These are phyloP conservation scores for Xylaria sp. DNA, from an alignment of 2,329 filamentous ascomycete species.

Conservation along the genomic window DNA sequence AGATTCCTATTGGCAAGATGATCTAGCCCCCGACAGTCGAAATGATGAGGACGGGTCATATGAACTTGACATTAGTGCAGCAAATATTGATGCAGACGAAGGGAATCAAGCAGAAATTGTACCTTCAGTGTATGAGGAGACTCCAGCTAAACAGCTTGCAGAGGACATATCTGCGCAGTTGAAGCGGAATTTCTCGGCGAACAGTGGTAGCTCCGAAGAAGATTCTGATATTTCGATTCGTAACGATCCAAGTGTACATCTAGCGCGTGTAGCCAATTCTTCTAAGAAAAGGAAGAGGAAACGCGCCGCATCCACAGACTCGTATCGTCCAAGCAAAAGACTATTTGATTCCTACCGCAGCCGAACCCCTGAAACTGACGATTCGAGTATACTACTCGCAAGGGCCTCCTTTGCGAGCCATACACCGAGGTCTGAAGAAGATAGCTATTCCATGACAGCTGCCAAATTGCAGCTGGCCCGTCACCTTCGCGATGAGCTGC, in stretches of 20 bases:
- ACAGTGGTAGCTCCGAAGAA: slow-evolving; percentile 17
- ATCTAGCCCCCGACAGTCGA: too few species aligned
- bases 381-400: slow-evolving; percentile 38
- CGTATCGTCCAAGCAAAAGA: slow-evolving; percentile 17
- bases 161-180: slow-evolving; percentile 18
- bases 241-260: slow-evolving; percentile 35
- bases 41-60: neutral
- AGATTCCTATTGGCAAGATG: slow-evolving; percentile 25
- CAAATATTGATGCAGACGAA: neutral
- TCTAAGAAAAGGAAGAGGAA: slow-evolving; percentile 26
- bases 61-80: neutral
- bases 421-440: slow-evolving; percentile 37
- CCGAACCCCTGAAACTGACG: slow-evolving; percentile 27
- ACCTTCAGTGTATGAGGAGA: slow-evolving; percentile 15
- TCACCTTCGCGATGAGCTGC: slow-evolving; percentile 54
- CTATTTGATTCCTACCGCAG: slow-evolving; percentile 19
- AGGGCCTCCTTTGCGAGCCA: slow-evolving; percentile 34
- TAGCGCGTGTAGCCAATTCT: slow-evolving; percentile 36
- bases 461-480: slow-evolving; percentile 55
- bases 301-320: slow-evolving; percentile 19
- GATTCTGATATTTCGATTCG: slow-evolving; percentile 21
- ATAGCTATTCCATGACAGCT: slow-evolving; percentile 40
- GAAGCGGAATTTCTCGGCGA: slow-evolving; percentile 8
- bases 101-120: slow-evolving; percentile 4
- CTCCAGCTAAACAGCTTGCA: slow-evolving; percentile 12